Evolutionary conservation across 1,284 basidiomycete genomes (phyloP).

Genomic region (Ceratobasidium sp.): DNA sequence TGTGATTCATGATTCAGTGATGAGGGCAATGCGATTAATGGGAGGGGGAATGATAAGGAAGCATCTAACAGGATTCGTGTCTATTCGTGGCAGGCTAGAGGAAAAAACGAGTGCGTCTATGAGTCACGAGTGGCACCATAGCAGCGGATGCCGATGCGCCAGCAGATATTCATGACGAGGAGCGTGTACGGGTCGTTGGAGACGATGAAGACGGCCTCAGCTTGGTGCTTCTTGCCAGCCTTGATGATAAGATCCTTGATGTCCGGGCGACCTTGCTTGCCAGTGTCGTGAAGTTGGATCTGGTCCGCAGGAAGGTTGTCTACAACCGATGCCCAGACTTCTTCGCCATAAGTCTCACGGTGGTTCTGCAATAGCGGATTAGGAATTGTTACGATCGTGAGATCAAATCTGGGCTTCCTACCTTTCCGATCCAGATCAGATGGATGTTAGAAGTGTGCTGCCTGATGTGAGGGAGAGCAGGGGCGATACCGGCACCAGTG

Average conservation of each 20-base stretch:
- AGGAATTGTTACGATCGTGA: slow-evolving; percentile 14
- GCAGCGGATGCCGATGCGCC: slow-evolving; percentile 27
- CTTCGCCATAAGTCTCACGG: slow-evolving; percentile 25
- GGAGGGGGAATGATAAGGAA: background rate
- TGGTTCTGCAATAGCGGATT: slow-evolving; percentile 7
- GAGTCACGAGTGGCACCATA: slow-evolving; percentile 30
- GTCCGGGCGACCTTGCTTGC: slow-evolving; percentile 20
- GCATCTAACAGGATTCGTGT: background rate
- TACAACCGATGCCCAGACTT: slow-evolving; percentile 16
- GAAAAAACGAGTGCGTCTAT: background rate
- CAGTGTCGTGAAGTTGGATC: slow-evolving; percentile 23
- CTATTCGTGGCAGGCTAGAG: slow-evolving; percentile 7
- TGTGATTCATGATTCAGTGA: background rate
- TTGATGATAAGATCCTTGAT: slow-evolving; percentile 9
- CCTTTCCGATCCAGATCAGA: slow-evolving; percentile 37
- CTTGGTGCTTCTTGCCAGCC: slow-evolving; percentile 23
- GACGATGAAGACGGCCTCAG: slow-evolving; percentile 22
- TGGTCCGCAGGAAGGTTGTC: slow-evolving; percentile 19
- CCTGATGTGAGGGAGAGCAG: slow-evolving; percentile 31
- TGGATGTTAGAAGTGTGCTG: slow-evolving; percentile 22
- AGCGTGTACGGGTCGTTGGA: slow-evolving; percentile 33
- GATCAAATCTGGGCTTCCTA: background rate
- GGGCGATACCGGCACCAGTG: slow-evolving; percentile 33
- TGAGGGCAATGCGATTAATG: background rate
- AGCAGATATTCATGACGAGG: slow-evolving; percentile 26